Conservation (phyloP, 1,139 yeast species). For the Suhomyces anneliseae region DNA sequence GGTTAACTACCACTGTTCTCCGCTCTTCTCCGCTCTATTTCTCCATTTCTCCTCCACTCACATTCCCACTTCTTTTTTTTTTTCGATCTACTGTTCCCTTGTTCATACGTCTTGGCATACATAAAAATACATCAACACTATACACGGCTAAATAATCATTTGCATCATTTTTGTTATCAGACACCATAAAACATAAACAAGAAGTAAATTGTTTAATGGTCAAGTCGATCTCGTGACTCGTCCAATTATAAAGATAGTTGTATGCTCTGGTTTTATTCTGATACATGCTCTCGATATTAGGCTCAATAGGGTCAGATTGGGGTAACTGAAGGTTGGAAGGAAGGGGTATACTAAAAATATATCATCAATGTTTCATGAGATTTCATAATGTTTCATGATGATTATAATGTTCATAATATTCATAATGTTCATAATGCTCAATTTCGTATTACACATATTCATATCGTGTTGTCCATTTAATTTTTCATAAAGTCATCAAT, state of each 20-base stretch:
- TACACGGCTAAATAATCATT: slow-evolving; percentile 4
- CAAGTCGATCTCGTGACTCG: neutral
- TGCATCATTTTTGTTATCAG: no score
- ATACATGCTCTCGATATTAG: neutral
- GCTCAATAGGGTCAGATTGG: neutral
- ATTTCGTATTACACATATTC: no score
- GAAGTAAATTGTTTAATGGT: neutral
- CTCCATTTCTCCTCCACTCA: neutral
- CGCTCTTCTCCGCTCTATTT: no score
- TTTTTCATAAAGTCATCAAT: no score
- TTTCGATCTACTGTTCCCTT: neutral
- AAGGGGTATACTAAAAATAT: neutral
- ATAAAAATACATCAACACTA: neutral
- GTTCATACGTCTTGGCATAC: neutral
- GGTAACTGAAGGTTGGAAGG: no score
- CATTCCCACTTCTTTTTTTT: neutral
- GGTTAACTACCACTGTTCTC: no score
- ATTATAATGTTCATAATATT: neutral
- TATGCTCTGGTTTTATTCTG: neutral
- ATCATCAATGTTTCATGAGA: no score
- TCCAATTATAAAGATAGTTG: neutral
- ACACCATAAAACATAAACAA: neutral
- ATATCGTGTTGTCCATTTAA: no score
- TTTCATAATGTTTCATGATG: neutral
- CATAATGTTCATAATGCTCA: neutral